These are phyloP conservation scores for Rhodotorula babjevae DNA, from an alignment of 768 basidiomycete genomes.

Conservation along the genomic window DNA sequence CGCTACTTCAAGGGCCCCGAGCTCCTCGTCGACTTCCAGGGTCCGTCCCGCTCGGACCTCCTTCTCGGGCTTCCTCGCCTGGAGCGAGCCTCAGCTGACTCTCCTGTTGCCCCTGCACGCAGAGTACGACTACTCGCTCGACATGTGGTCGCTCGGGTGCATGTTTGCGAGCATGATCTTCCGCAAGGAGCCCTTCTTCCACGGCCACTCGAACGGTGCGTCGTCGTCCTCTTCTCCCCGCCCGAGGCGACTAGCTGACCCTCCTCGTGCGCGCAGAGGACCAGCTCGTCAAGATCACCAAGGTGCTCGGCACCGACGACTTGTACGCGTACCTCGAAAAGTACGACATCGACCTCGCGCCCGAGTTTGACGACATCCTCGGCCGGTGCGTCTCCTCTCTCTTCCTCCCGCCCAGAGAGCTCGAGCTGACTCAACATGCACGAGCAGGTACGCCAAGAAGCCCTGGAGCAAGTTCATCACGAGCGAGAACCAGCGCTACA, in stretches of 20 bases:
- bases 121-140: slow-evolving; percentile 38
- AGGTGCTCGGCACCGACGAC: slow-evolving; percentile 38
- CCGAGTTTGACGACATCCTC: slow-evolving; percentile 91
- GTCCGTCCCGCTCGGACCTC: slow-evolving; percentile 3
- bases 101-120: fast-evolving
- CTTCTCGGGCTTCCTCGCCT: too few species aligned
- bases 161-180: slow-evolving; percentile 41
- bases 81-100: not conserved
- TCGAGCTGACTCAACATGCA: too few species aligned
- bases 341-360: slow-evolving; percentile 91
- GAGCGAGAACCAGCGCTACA: slow-evolving; percentile 86
- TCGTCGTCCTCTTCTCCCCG: not conserved
- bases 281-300: slow-evolving; percentile 41
- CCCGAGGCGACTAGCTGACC: not conserved
- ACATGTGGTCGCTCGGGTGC: slow-evolving; percentile 41
- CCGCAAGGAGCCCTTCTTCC: slow-evolving; percentile 40
- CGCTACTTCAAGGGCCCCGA: slow-evolving; percentile 39
- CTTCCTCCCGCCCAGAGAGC: too few species aligned
- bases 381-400: slow-evolving; percentile 53
- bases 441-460: slow-evolving; percentile 59
- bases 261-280: slow-evolving; percentile 22
- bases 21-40: slow-evolving; percentile 36
- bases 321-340: slow-evolving; percentile 44
- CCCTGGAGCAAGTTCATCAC: slow-evolving; percentile 94
- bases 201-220: slow-evolving; percentile 31